Base-by-base conservation (phyloP, 2,329 filamentous ascomycete species). In the Tolypocladium nubicola region DNA sequence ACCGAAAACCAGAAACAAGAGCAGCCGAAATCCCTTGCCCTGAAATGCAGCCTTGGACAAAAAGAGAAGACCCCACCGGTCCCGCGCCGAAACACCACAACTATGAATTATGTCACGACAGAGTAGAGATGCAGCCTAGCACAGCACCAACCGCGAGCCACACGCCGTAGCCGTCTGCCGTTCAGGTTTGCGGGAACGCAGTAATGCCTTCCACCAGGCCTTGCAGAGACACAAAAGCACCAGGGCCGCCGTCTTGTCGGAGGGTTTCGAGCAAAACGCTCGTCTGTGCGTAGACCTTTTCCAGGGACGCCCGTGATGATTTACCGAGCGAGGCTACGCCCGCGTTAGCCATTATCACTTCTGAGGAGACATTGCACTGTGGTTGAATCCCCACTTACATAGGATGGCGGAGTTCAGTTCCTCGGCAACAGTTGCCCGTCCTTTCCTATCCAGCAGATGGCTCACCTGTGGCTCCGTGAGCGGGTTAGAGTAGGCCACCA, bases 331-430 rank as follows among this genome's bases (percentile, higher is more conserved):
- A 95, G 47, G 90, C 93, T 97, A 55, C 43, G 41, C 26, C 6
- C 7, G 41, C 14, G 56, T 69, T 65, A 68, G 66, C 19, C 38
- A 6, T 39, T 1, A 11, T 53, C 33, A 19, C 11, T n/a, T 8
- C 30, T 2, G 10, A 41, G 5, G n/a, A 3, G 19, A 16, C 26
- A 16, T 9, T 35, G 19, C 26, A 11, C n/a, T 21, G 47, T 13
- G 30, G 2, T 35, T 37, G 47, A 21, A 37, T 21, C 11, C 5
- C 14, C 19, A 79, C 85, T 75, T 76, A 96, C 91, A 85, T 59
- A 99, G 72, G 65, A 99, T 96, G 52, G 90, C 92, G 60, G 90
- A 89, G 71, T 97, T 97, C 57, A 99, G 77, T 71, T 96, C 92
- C 74, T 99, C 94, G 10, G 92, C 92, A 45, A 97, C 90, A 21